phyloP scores from a whole-genome alignment of 495 filamentous ascomycete genomes.

The Penicillium ochrochloron region DNA sequence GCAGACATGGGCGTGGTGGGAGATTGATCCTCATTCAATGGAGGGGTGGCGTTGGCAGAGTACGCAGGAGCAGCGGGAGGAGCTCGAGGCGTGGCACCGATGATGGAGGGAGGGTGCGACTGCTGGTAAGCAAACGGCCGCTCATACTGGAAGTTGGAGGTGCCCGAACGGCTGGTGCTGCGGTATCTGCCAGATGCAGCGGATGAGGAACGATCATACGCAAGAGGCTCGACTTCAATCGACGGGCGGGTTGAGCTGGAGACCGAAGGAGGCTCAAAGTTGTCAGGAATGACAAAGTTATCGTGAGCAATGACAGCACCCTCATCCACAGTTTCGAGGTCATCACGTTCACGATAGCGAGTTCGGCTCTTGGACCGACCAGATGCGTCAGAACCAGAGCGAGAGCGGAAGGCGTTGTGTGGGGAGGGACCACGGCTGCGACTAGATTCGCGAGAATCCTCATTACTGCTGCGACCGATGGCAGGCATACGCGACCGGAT shows the following conservation, averaged over 20 bases:
- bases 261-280: constrained; percentile 38
- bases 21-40: constrained; percentile 48
- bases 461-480: constrained; percentile 42
- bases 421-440: constrained; percentile 47
- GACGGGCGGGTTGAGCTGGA: constrained; percentile 47
- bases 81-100: constrained; percentile 55
- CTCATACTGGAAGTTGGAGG: constrained; percentile 49
- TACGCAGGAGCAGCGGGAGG: constrained; percentile 56
- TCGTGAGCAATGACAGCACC: constrained; percentile 36
- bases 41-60: constrained; percentile 61
- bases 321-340: constrained; percentile 47
- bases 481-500: constrained; percentile 40
- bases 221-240: constrained; percentile 39
- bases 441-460: constrained; percentile 48
- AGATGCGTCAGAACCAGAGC: constrained; percentile 66
- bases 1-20: constrained; percentile 24
- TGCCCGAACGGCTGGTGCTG: constrained; percentile 54
- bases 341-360: constrained; percentile 49
- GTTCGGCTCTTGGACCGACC: constrained; percentile 61
- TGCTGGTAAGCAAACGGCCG: constrained; percentile 40
- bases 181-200: constrained; percentile 49
- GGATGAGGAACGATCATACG: constrained; percentile 47
- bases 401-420: constrained; percentile 37
- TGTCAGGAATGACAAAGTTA: constrained; percentile 31
- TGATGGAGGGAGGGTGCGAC: constrained; percentile 41